Base-by-base conservation (phyloP, 257 asterid species). In the Cinchona pubescens region DNA sequence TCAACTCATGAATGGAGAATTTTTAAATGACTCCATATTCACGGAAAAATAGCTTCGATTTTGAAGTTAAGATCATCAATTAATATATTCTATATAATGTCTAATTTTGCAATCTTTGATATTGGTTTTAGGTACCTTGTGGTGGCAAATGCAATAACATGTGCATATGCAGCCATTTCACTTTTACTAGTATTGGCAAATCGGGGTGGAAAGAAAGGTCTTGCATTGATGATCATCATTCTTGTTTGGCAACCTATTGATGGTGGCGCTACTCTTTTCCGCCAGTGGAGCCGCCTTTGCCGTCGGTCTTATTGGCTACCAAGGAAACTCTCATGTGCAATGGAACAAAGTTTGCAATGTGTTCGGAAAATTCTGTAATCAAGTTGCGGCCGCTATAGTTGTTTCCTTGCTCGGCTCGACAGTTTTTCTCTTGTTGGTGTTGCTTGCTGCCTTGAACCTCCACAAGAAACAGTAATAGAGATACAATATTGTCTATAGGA, bases 261-360 rank as follows among this genome's bases (percentile, higher is more conserved):
- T 86, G 90, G 86, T 91, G 82, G 94, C 88, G 1, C 83, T 91
- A 4, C 92, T 91, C 43, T 91, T 87, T 61, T 90, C 97, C 18
- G 9, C 85, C 46, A 35, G 79, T 9, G 92, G 96, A 2, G 92
- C 96, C 8, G 82, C 94, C 73, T 12, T 40, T 0, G 86, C 97
- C 29, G 78, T 88, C 13, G 92, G 96, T 30, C 75, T 91, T 6
- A 38, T 91, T 62, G 97, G 94, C 23, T 83, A 75, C 69, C 5
- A 80, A 10, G 97, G 97, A 1, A 90, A 91, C 76, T 67, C 92
- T 5, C 96, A 88, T 66, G 80, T 87, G 35, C 89, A 67, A 0
- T 91, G 97, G 97, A 79, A 75, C 45, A 83, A 86, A 70, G 92
- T 91, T 42, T 90, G 97, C 60, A 23, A 82, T 1, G 78, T 79